Evolutionary conservation across 1,284 basidiomycete genomes (phyloP), one percentile per base, ranked within the genome.

Genomic region (Ganoderma lucidum): DNA sequence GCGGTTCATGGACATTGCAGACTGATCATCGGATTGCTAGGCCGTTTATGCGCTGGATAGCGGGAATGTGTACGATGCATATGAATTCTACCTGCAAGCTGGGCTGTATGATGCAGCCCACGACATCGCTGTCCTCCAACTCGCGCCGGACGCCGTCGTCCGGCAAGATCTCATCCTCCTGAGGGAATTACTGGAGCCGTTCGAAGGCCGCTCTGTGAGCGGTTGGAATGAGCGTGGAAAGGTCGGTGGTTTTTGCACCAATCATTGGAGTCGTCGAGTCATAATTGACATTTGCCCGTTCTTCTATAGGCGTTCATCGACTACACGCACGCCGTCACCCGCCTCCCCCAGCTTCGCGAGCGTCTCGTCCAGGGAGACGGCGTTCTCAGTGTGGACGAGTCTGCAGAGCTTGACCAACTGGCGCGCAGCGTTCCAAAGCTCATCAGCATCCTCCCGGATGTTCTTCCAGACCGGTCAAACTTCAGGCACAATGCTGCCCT

Each of bases 141-240:
- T 99, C n/a, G 95, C 95, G 9, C 95, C 96, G 1, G 97, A 99
- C 75, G 95, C 93, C 0, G 85, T 98, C 65, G 85, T 98, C 58
- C 87, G 94, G 10, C 88, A 91, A 62, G 97, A 99, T 79, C 80
- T 91, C 9, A 86, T 85, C 1, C 82, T 97, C 9, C 82, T 99
- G n/a, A 84, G 84, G 44, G 85, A 85, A n/a, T 79, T 99, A 14
- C 94, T 99, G 74, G 83, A 83, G 59, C 86, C 86, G 1, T 91
- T 99, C 73, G 85, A 85, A 39, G 86, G 86, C 15, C 87, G 87
- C 45, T 80, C 85, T 17, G 88, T 96, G 2, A 87, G 88, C 39
- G 89, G 89, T 2, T 97, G 95, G 94, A 85, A 90, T 75, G 85
- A 89, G 56, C 89, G 91, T 60, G 96, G 95, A 69, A 93, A 95